Conservation (phyloP, 345 rosid species). For the Citrus reticulata region DNA sequence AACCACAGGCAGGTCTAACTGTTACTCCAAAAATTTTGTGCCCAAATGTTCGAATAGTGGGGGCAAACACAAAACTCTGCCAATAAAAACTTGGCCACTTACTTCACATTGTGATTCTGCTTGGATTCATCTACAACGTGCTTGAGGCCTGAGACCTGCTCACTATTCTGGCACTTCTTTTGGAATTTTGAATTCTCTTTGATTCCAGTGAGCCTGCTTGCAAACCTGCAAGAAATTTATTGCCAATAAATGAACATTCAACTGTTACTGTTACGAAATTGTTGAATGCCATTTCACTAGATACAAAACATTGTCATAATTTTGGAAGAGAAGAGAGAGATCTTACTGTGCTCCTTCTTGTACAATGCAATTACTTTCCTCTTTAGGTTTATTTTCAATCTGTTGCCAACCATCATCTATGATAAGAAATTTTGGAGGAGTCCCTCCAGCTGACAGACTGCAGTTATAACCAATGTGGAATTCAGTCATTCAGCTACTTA, state of each 20-base stretch:
- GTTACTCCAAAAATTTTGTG: background rate
- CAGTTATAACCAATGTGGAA: constrained; percentile 23
- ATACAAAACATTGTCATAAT: background rate
- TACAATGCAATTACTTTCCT: constrained; percentile 51
- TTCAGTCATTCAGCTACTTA: constrained; percentile 15
- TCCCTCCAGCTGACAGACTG: constrained; percentile 87
- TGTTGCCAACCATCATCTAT: constrained; percentile 99
- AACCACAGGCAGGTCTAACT: no score
- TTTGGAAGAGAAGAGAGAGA: constrained; percentile 9
- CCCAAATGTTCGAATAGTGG: background rate
- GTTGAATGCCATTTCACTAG: background rate
- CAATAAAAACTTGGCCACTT: constrained; percentile 24
- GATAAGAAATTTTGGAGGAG: constrained; percentile 90
- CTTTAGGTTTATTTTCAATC: constrained; percentile 71
- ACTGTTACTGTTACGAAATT: background rate
- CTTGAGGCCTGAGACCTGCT: constrained; percentile 58
- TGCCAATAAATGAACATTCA: background rate
- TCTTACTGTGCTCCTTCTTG: constrained; percentile 99
- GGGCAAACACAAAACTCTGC: background rate
- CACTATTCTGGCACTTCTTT: constrained; percentile 45
- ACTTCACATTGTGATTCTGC: constrained; percentile 79
- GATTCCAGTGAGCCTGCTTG: constrained; percentile 85
- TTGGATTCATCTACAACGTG: constrained; percentile 78
- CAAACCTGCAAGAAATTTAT: constrained; percentile 54
- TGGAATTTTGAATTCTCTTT: constrained; percentile 85